Percentiles rank a stretch among this genome's conserved stretches.
These are phyloP conservation scores for Nyssa sinensis DNA, from an alignment of 148 eudicot genomes.

Conservation along the genomic window DNA sequence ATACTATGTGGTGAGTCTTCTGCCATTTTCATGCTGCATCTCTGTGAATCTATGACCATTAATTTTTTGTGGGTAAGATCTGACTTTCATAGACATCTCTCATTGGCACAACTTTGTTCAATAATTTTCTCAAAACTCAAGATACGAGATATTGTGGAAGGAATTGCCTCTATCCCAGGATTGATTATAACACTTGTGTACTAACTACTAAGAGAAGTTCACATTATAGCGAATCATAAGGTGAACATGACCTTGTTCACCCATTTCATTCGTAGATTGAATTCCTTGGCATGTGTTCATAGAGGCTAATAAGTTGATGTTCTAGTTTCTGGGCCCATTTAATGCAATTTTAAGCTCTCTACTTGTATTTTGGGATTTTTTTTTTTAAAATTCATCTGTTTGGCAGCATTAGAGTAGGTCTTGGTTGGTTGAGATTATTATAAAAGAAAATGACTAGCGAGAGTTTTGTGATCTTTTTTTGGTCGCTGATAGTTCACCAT, in stretches of 20 bases:
- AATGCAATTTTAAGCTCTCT: neutral
- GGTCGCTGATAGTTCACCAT: neutral
- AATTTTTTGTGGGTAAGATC: neutral
- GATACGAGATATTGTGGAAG: neutral
- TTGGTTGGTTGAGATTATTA: neutral
- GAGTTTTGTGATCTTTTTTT: neutral
- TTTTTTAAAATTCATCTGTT: neutral
- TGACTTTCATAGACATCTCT: neutral
- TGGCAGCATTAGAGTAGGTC: neutral
- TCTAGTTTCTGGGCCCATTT: neutral
- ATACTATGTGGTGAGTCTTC: constrained; percentile 74
- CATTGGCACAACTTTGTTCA: neutral
- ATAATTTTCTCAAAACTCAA: too few relatives aligned
- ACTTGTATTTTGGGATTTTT: neutral
- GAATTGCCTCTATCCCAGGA: neutral
- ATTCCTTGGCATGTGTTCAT: neutral
- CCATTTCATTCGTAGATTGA: neutral
- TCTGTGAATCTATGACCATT: neutral
- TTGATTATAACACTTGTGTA: neutral
- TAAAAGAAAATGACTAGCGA: neutral
- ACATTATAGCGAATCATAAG: neutral
- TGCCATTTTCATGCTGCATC: neutral
- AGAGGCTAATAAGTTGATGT: neutral
- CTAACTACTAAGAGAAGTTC: neutral
- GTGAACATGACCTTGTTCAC: neutral